Base-by-base conservation (phyloP, 176 grass and related monocot genomes). In the Phragmites australis region DNA sequence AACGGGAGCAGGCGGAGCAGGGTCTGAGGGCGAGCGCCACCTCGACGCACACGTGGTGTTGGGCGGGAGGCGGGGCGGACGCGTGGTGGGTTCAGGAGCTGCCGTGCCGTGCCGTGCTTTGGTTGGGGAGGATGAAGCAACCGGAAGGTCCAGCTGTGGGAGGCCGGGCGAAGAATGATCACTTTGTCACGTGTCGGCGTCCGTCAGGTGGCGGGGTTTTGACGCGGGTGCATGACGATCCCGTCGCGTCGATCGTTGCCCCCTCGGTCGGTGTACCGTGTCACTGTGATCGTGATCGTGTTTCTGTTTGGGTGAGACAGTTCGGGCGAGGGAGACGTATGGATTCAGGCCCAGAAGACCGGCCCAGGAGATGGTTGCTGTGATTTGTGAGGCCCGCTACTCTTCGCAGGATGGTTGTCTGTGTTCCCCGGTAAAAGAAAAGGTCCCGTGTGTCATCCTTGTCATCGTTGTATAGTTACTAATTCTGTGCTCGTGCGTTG, bases 1-100 rank as follows among this genome's bases (percentile, higher is more conserved):
- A 85, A 30, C 25, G 12, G 68, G 29, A 58, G 79, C 9, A 37
- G n/a, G n/a, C n/a, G 16, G 49, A 30, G 0, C 44, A 26, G 34
- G 47, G 2, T 37, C 3, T 59, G 18, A 21, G 9, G 41, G 13
- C 1, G 81, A 44, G 11, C 21, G 87, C 81, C 93, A 95, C 73
- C 82, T 80, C 69, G 86, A 59, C 44, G 87, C 16, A 88, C 74
- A 92, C 93, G 93, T 90, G 90, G 84, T 40, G 6, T 31, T 5
- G 45, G 45, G 1, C 5, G 6, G 18, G 79, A 59, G 42, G 3
- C 2, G 11, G 13, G 45, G 39, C 0, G 30, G 78, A 86, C 67
- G 84, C 88, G 88, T 94, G 83, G 84, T 53, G 44, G 8, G 26
- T 4, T 1, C 54, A 5, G 19, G 13, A 7, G 47, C 60, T 78